Evolutionary conservation across 768 basidiomycete genomes (phyloP), one percentile per base, ranked within the genome.

Genomic region (Naganishia friedmannii): DNA sequence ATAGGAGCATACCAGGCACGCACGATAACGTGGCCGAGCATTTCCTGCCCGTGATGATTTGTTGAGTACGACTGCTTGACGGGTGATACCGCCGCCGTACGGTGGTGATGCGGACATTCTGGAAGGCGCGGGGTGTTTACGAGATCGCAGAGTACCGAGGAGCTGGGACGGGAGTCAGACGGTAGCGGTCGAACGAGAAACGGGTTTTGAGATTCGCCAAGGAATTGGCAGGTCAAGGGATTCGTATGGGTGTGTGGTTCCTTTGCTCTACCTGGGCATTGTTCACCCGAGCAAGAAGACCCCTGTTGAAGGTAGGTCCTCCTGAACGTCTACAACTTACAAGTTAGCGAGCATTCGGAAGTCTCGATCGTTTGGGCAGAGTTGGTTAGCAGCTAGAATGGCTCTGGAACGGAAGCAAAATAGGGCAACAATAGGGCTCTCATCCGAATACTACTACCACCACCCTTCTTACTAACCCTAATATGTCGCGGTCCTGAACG

Each of bases 1-100:
- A 72, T 96, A 86, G 0, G 93, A 96, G 81, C 96, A 99, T 48
- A 97, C 85, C 1, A 97, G 85, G 78, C 95, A 99, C 23, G 95
- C 94, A 67, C 95, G 86, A 56, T 72, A 72, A 28, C 71, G 55
- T 32, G 65, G 29, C 57, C 70, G 28, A 15, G 60, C 23, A 3
- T 6, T 29, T 17, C 48, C 29, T 21, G 39, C 37, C 39, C 42
- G 26, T 26, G 60, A 42, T 8, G 60, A 63, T 19, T 63, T 63
- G 60, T 63, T 63, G 60, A 34, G 60, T 12, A 63, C 60, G 42
- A 63, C 60, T 26, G 60, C 60, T 63, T 63, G 60, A n/a, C 37
- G 60, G 5, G 37, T 63, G 42, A 63, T 63, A 8, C 60, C 60
- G 26, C 21, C 31, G 23, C 39, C 28, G 26, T 63, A 63, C 23